Base-by-base conservation (phyloP, 768 basidiomycete genomes). In the Leccinum sublutescens region DNA sequence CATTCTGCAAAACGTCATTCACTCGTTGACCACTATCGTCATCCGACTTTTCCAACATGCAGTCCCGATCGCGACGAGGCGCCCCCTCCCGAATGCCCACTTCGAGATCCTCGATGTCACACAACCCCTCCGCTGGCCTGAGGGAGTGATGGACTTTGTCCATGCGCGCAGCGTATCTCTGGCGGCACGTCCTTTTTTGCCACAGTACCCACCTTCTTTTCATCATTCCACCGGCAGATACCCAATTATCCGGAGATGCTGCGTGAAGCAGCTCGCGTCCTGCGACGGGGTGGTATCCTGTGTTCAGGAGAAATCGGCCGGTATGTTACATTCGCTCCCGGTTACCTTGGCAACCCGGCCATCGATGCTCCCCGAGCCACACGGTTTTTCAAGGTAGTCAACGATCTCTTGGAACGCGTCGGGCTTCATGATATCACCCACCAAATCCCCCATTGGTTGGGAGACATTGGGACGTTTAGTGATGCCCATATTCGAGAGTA, bases 41-140 rank as follows among this genome's bases (percentile, higher is more conserved):
- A 14, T 33, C 38, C 50, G 58, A 65, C 49, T 31, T 19, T 54
- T 57, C 65, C 57, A 23, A 54, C 31, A 14, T 36, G 11, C 67
- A 92, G 89, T 89, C 27, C 89, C 89, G 25, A 88, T 91, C 62
- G 82, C 83, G 34, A 88, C 87, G 0, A 78, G 83, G 61, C 82
- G 81, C 60, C 87, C 87, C 1, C 79, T 70, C 11, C 62, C 61
- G 4, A 89, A 91, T 64, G 86, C 86, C 15, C 76, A 76, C 14
- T 90, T 89, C 68, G 85, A 88, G 68, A 76, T 91, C 17, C 78
- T 82, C 38, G 86, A 92, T 71, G 80, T 86, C 57, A 85, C 82
- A 59, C 69, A 74, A 45, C 75, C 68, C 7, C 74, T 79, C 47
- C 76, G 83, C 40, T 90, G 85, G 81, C 58, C 58, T 48, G 77